Evolutionary conservation across 164 flowering plant species (phyloP), one percentile per base, ranked within the genome.

Genomic region (Kingdonia uniflora): DNA sequence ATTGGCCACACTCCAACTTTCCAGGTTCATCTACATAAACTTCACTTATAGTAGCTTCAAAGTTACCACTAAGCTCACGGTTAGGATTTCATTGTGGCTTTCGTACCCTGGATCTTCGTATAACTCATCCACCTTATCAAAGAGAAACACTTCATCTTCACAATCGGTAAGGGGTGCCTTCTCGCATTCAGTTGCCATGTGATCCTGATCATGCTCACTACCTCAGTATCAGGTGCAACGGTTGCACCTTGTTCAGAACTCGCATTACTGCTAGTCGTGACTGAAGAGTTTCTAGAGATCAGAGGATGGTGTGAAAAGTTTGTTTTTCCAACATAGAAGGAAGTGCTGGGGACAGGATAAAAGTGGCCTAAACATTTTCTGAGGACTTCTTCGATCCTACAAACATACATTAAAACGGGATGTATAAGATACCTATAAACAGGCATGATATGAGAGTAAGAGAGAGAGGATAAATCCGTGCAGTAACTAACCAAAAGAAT

Each of bases 351-450:
- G 19, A 84, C 95, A 80, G 26, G 95, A 84, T 51, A 88, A 66
- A 44, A 94, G 89, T 51, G 99, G 99, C 70, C 97, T 80, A 76
- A 88, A 94, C 99, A 84, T 92, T 64, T 76, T 86, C 57, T 76
- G 99, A 49, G 94, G 92, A 59, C 71, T 69, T 73, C 78, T 86
- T 52, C 87, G 73, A 63, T 92, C 96, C 99, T 88, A 60, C 72
- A 73, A 29, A 29, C 8, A 29, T 8, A 29, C 8, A 29, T 29
- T 3, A 3, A 4, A 29, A 29, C 4, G 8, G 8, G 4, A 29
- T 29, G 35, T 29, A 3, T 29, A 29, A 29, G 8, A 29, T 8
- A 29, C 8, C 35, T 29, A 3, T 3, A 29, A 29, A 29, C 8
- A 29, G 6, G 8, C 35, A 29, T 29, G 6, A 29, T 29, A 3